Evolutionary conservation across 164 flowering plant genomes (phyloP).

Genomic region (Vitis vinifera): DNA sequence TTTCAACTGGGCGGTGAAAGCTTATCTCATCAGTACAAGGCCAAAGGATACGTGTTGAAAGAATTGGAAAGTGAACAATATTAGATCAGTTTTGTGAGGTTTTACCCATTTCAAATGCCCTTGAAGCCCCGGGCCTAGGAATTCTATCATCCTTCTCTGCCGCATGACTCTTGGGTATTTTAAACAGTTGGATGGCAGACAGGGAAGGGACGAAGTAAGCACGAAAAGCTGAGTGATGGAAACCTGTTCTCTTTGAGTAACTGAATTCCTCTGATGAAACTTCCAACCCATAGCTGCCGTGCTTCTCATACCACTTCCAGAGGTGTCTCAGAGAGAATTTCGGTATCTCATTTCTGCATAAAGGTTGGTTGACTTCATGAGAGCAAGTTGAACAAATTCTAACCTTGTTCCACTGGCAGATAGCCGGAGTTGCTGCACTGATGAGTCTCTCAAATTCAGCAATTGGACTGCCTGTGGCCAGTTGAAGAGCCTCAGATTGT

Average conservation of each 20-base stretch:
- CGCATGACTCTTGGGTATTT: slow-evolving; percentile 19
- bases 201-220: slow-evolving; percentile 77
- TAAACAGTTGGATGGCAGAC: slow-evolving; percentile 80
- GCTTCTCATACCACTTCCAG: slow-evolving; percentile 84
- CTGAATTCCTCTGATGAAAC: slow-evolving; percentile 44
- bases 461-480: slow-evolving; percentile 50
- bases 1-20: background rate
- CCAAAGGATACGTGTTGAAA: slow-evolving; percentile 35
- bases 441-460: slow-evolving; percentile 71
- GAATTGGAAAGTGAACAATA: slow-evolving; percentile 16
- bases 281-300: slow-evolving; percentile 70
- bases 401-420: slow-evolving; percentile 21
- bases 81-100: slow-evolving; percentile 16
- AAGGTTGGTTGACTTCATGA: slow-evolving; percentile 18
- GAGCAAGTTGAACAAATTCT: slow-evolving; percentile 31
- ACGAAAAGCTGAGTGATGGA: slow-evolving; percentile 30
- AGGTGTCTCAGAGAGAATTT: slow-evolving; percentile 45
- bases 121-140: slow-evolving; percentile 10
- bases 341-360: slow-evolving; percentile 53
- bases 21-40: slow-evolving; percentile 20
- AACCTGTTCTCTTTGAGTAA: slow-evolving; percentile 33
- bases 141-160: background rate
- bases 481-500: slow-evolving; percentile 50
- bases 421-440: slow-evolving; percentile 52
- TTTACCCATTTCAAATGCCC: slow-evolving; percentile 13